phyloP scores from a whole-genome alignment of 805 yeast genomes.

The Yarrowia sp. region DNA sequence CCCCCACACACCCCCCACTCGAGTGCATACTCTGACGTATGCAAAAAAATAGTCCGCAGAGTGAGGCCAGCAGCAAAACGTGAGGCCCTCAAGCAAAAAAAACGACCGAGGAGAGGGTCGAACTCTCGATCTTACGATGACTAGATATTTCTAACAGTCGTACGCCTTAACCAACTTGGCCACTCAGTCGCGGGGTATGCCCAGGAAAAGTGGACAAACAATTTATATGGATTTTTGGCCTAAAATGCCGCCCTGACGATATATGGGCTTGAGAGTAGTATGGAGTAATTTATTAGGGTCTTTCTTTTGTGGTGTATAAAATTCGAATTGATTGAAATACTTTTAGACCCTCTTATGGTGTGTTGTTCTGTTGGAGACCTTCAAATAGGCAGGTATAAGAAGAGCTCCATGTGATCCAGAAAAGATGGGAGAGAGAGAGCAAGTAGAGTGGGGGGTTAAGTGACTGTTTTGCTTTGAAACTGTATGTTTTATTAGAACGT shows the following conservation, averaged over 20 bases:
- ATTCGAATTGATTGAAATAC: no score
- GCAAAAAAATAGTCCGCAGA: not conserved
- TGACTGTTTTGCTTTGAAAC: no score
- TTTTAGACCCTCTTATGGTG: not conserved
- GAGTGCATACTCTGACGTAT: not conserved
- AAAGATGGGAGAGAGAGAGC: no score
- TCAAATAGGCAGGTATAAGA: no score
- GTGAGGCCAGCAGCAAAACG: no score
- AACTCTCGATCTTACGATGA: conserved; percentile 39
- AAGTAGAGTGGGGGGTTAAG: no score
- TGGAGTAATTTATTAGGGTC: no score
- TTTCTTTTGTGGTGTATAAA: no score
- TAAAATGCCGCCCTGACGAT: not conserved
- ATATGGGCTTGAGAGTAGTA: no score
- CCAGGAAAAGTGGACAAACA: conserved; percentile 1
- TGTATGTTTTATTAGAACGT: no score
- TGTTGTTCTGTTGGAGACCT: not conserved
- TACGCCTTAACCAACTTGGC: conserved; percentile 39
- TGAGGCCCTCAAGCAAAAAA: not conserved
- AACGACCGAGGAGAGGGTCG: conserved; percentile 39
- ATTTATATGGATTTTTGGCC: not conserved
- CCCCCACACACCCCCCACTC: conserved; percentile 8
- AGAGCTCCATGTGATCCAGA: no score
- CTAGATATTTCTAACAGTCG: conserved; percentile 32
- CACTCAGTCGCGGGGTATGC: conserved; percentile 20